phyloP scores from a whole-genome alignment of 2,329 filamentous ascomycete species.

The Exophiala lecanii-corni region DNA sequence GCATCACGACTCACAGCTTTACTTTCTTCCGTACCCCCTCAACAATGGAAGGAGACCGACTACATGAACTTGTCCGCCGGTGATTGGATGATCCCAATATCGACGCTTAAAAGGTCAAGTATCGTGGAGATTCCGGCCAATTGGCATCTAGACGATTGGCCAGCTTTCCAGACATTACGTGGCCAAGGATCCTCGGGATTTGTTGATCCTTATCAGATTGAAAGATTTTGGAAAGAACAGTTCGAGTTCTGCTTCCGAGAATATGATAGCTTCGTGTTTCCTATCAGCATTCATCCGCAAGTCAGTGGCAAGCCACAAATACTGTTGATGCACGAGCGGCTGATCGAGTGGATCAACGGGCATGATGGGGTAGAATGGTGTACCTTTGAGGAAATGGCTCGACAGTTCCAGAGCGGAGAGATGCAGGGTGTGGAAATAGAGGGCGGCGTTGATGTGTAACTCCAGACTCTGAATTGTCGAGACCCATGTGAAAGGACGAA shows the following conservation, averaged over 20 bases:
- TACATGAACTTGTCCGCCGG: constrained; percentile 20
- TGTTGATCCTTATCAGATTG: constrained; percentile 36
- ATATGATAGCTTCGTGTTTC: constrained; percentile 45
- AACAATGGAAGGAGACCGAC: constrained; percentile 17
- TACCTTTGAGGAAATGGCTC: constrained; percentile 61
- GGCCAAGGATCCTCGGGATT: constrained; percentile 25
- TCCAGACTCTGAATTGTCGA: too few species aligned
- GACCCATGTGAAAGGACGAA: too few species aligned
- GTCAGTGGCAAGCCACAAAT: constrained; percentile 47
- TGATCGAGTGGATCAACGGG: constrained; percentile 44
- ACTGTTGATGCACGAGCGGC: constrained; percentile 43
- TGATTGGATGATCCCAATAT: constrained; percentile 32
- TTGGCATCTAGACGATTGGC: constrained; percentile 48
- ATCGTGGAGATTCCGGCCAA: constrained; percentile 45
- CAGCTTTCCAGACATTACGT: constrained; percentile 36
- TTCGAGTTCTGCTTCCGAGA: constrained; percentile 44
- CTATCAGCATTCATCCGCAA: constrained; percentile 46
- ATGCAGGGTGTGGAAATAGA: constrained; percentile 35
- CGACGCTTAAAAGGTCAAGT: constrained; percentile 34
- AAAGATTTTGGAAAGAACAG: constrained; percentile 44
- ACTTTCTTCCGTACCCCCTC: constrained; percentile 17
- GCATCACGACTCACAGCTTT: constrained; percentile 41
- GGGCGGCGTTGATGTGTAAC: too few species aligned
- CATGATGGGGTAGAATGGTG: constrained; percentile 44
- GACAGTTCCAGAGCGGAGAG: constrained; percentile 60